These are phyloP conservation scores for Pseudonectria foliicola DNA, from an alignment of 2,329 filamentous ascomycete species.

Conservation along the genomic window DNA sequence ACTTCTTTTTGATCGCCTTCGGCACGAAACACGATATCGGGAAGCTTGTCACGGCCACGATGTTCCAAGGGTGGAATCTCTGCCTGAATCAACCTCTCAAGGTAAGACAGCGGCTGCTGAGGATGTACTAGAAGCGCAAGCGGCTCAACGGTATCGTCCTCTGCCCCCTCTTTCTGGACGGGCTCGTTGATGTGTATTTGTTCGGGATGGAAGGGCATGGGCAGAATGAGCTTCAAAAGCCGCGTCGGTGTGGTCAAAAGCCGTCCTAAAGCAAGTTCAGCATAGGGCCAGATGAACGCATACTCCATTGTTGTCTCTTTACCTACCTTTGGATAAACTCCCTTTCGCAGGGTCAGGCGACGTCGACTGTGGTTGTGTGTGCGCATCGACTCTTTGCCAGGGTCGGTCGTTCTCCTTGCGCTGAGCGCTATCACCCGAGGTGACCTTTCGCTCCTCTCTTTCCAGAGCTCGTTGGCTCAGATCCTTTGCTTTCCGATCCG, in stretches of 20 bases:
- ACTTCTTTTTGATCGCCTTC: conserved; percentile 59
- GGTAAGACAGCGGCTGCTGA: conserved; percentile 83
- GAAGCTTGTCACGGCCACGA: conserved; percentile 61
- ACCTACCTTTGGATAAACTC: conserved; percentile 17
- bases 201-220: conserved; percentile 45
- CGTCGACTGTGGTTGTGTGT: conserved; percentile 8
- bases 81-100: conserved; percentile 81
- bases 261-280: conserved; percentile 44
- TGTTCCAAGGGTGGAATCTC: conserved; percentile 67
- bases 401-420: conserved; percentile 19
- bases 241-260: conserved; percentile 74
- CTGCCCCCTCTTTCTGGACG: conserved; percentile 26
- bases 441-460: conserved; percentile 15
- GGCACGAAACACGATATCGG: conserved; percentile 71
- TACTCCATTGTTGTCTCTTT: no score
- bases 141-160: conserved; percentile 55
- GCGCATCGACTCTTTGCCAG: conserved; percentile 16
- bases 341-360: conserved; percentile 11
- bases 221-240: conserved; percentile 73
- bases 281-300: not conserved
- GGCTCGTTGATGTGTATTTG: conserved; percentile 35
- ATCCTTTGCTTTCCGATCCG: conserved; percentile 6
- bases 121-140: conserved; percentile 81
- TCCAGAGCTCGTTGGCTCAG: conserved; percentile 14
- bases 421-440: conserved; percentile 18